Base-by-base conservation (phyloP, 1,139 yeast genomes). In the Diutina catenulata region DNA sequence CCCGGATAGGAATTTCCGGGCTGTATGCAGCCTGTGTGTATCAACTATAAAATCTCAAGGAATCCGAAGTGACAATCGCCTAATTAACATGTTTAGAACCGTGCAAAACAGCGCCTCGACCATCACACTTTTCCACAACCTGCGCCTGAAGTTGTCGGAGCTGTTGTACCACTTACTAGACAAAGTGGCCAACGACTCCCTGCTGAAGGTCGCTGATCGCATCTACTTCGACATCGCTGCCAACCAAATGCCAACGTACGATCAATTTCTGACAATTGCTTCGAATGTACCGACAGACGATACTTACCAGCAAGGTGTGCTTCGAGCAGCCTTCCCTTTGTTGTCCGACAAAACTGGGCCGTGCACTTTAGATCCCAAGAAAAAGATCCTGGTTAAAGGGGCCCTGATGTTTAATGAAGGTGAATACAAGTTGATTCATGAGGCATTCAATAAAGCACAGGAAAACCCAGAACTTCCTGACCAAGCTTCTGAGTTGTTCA, bases 41-140 rank as follows among this genome's bases (percentile, higher is more conserved):
- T n/a, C n/a, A n/a, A n/a, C n/a, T n/a, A n/a, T n/a, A n/a, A n/a
- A n/a, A n/a, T n/a, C n/a, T n/a, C n/a, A n/a, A n/a, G n/a, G n/a
- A n/a, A n/a, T n/a, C n/a, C n/a, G n/a, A n/a, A n/a, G n/a, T n/a
- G n/a, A n/a, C n/a, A n/a, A n/a, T n/a, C n/a, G n/a, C n/a, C n/a
- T n/a, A n/a, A n/a, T n/a, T n/a, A n/a, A n/a, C n/a, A 31, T 31
- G 35, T 66, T 67, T 50, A 64, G 57, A 57, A 61, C 70, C 11
- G 57, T 67, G 39, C 73, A 67, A 45, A 51, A 54, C 48, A 58
- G 68, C 4, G 70, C 71, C 10, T 65, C 70, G 37, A 64, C 68
- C 16, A 56, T 67, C 38, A 52, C 66, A 38, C 59, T 67, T 37
- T 67, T 66, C 53, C 71, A 66, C 50, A 64, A 62, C 45, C 47